Base-by-base conservation (phyloP, 352 stramenopile species). In the Pythium brassicae region DNA sequence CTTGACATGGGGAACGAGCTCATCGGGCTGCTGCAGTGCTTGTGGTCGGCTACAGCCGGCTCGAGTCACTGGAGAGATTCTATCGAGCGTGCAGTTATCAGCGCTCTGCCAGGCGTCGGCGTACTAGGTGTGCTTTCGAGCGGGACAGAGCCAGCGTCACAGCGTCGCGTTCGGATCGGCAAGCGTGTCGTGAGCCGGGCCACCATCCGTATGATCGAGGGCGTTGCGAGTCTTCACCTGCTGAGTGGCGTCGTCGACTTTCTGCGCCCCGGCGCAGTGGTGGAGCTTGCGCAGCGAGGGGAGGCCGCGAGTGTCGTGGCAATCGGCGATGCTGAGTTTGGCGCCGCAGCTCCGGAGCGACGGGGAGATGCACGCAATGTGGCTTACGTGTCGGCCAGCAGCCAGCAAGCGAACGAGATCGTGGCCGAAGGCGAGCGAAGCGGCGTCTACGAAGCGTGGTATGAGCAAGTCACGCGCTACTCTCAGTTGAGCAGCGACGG, bases 171-270 rank as follows among this genome's bases (percentile, higher is more conserved):
- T 39, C 56, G 53, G 1, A 66, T 83, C 7, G 66, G 71, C 27
- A 68, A 64, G 2, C 35, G 53, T 20, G 27, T 46, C 3, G 56
- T 83, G 35, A 35, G 52, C 6, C 6, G 57, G 1, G 42, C 59
- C 0, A 47, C 32, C 26, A n/a, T 79, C 0, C 63, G 47, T 17
- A 40, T 42, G 14, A 37, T 74, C 4, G 74, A 84, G 39, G 34
- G 52, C 5, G n/a, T 66, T 6, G 74, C 66, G 2, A 71, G 59
- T 25, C 48, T 80, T 0, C 72, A 76, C 42, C 53, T 68, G 26
- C 50, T 84, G 17, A 51, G 60, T 11, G 74, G 69, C 27, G 43
- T 46, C n/a, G n/a, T 69, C 5, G 71, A 84, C 4, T 80, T 76
- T 19, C 40, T 78, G 6, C 69, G 74, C 19, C 61, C 65, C 10